A percentile compares a stretch with the other conserved stretches of the same genome.
Conservation (phyloP, 2,329 filamentous ascomycete species). For the Fusarium chuoi region DNA sequence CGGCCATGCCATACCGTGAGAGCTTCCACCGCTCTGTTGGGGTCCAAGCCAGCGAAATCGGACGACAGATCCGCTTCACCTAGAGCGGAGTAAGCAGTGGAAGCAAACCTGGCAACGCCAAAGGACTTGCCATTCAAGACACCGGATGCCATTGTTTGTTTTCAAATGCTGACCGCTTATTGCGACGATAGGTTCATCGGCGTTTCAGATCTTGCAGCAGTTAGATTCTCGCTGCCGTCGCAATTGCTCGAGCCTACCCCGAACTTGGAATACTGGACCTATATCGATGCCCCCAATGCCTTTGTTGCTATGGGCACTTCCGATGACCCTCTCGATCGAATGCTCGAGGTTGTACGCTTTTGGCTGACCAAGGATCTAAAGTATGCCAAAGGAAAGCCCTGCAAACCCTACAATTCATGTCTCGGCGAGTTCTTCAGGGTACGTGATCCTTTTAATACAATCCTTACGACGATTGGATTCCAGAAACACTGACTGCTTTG, state of each 20-base stretch:
- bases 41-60: constrained; percentile 29
- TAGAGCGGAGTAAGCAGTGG: constrained; percentile 25
- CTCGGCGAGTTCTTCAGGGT: constrained; percentile 97
- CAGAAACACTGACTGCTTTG: constrained; percentile 25
- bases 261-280: constrained; percentile 99
- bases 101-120: constrained; percentile 9
- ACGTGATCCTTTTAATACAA: constrained; percentile 49
- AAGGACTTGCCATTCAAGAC: constrained; percentile 8
- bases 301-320: constrained; percentile 87
- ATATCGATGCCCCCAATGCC: constrained; percentile 92
- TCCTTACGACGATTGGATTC: neutral
- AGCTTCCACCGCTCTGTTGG: constrained; percentile 23
- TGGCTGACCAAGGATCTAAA: constrained; percentile 99
- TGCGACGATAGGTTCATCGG: constrained; percentile 81
- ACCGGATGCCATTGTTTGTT: neutral
- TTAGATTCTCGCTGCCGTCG: constrained; percentile 94
- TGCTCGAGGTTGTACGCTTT: constrained; percentile 93
- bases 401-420: constrained; percentile 98
- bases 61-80: constrained; percentile 19
- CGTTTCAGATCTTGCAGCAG: constrained; percentile 92
- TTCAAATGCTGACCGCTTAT: constrained; percentile 43
- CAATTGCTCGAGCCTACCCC: constrained; percentile 96
- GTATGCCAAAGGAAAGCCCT: constrained; percentile 97
- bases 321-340: constrained; percentile 89
- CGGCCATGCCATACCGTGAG: constrained; percentile 21